Base-by-base conservation (phyloP, 192 early-diverging fungal species). In the Gamsiella multidivaricata region DNA sequence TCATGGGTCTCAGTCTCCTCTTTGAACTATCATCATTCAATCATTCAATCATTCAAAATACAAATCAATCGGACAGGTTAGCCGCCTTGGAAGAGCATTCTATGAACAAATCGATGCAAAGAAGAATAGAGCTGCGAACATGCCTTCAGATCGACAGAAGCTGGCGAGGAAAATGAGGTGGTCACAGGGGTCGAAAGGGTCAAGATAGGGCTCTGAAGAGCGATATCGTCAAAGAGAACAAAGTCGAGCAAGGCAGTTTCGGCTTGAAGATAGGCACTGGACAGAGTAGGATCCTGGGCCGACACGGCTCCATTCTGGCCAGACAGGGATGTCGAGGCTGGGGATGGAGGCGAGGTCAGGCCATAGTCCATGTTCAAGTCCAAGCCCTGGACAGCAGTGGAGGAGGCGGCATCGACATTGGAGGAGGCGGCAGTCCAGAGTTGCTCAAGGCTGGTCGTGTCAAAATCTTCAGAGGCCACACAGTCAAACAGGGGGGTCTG, bases 171-270 rank as follows among this genome's bases (percentile, higher is more conserved):
- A 9, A 64, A 17, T 23, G 65, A 50, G 31, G 53, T 68, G 29
- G 66, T 63, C 52, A 42, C 36, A 32, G 74, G 65, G 54, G 74
- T 69, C 45, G 53, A 34, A 20, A 69, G 23, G 34, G 65, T 78
- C 74, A 66, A 78, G 65, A 78, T 69, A 78, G 60, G 66, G 74
- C 74, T 78, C 23, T 46, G 36, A 17, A 51, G 61, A 69, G 74
- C 61, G 36, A 78, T 68, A 69, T 78, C 65, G 23, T 78, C 74
- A 78, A 69, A 78, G 29, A 78, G 74, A 64, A 78, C 74, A 78
- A 78, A 78, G 39, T 78, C 74, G 74, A 78, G 74, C 54, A 78
- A 78, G 37, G 74, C 74, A 42, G 61, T 78, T 78, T 78, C 74
- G 74, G 74, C 74, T 78, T 78, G 74, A 78, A 78, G 74, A 64